Conservation (phyloP, 495 filamentous ascomycete genomes). For the Xylaria palmicola region DNA sequence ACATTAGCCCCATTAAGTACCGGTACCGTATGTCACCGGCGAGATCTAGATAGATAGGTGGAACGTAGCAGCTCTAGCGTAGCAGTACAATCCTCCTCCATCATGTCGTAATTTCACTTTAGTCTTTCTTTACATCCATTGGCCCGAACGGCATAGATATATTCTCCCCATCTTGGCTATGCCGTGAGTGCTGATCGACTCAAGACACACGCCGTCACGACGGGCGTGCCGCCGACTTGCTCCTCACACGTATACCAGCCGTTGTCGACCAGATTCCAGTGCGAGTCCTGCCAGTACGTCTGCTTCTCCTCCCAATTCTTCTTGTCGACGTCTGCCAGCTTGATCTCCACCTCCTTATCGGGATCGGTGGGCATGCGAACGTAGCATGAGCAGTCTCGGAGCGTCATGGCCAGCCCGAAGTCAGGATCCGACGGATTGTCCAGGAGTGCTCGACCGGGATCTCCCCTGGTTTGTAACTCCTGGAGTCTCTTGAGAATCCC, state of each 20-base stretch:
- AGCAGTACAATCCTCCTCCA: neutral
- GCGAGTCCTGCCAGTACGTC: constrained; percentile 68
- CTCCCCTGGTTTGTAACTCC: constrained; percentile 49
- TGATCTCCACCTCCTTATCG: constrained; percentile 60
- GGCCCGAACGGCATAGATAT: neutral
- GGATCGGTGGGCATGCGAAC: constrained; percentile 53
- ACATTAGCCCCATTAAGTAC: neutral
- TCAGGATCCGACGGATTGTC: constrained; percentile 28
- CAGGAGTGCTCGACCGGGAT: constrained; percentile 44
- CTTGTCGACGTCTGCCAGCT: constrained; percentile 83
- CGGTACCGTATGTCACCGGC: neutral
- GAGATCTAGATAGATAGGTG: neutral
- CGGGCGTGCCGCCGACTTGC: constrained; percentile 20
- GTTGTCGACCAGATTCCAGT: constrained; percentile 60
- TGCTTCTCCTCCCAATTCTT: constrained; percentile 74
- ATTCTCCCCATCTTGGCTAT: neutral
- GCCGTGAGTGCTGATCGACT: neutral
- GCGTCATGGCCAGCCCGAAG: constrained; percentile 70
- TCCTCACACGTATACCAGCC: constrained; percentile 72
- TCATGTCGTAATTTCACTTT: neutral
- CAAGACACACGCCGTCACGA: constrained; percentile 26
- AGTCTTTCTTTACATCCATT: neutral
- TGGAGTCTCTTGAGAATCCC: constrained; percentile 47
- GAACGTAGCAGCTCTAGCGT: neutral
- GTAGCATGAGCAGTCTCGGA: constrained; percentile 86